Evolutionary conservation across 176 grass and related monocot genomes (phyloP), one percentile per base, ranked within the genome.

Genomic region (Oryza officinalis): DNA sequence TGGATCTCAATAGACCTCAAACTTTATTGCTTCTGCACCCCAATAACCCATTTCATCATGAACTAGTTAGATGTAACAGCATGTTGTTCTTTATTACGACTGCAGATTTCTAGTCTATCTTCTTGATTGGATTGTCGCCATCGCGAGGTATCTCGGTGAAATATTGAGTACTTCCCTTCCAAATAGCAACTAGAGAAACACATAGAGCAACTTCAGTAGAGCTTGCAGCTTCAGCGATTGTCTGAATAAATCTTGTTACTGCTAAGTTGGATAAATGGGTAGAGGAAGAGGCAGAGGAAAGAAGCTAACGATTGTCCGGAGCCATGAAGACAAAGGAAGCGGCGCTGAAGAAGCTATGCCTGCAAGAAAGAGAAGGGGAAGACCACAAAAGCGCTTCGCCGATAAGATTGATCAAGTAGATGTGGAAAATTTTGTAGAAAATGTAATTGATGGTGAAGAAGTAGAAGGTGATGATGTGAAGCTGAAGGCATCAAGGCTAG

Each of bases 271-370:
- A 86, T 52, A 69, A 67, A 95, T 95, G 93, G 93, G 93, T 71
- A 88, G 93, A 92, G 93, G 90, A 75, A 90, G 88, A 86, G 93
- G 92, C 35, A 95, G 91, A 73, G 90, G 90, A 63, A 92, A 77
- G 87, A 90, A 90, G 77, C 37, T 78, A 35, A 71, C 83, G 50
- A 68, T 63, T 6, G 71, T 68, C n/a, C 90, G 85, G 59, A 90
- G 78, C 76, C 87, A 90, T 88, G 93, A 92, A 54, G 93, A 95
- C 60, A 82, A 82, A 79, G 90, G 83, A 8, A 90, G 88, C 80
- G 75, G 86, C n/a, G 88, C 76, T 28, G 93, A 95, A 84, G 92
- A 92, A 69, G 83, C 81, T 1, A 46, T 90, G 47, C 90, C 93
- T 33, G 80, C 69, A 46, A 90, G 81, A 70, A 92, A 86, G 88